Conservation (phyloP, 2,329 filamentous ascomycete species). For the Phaeosphaeria sp. region DNA sequence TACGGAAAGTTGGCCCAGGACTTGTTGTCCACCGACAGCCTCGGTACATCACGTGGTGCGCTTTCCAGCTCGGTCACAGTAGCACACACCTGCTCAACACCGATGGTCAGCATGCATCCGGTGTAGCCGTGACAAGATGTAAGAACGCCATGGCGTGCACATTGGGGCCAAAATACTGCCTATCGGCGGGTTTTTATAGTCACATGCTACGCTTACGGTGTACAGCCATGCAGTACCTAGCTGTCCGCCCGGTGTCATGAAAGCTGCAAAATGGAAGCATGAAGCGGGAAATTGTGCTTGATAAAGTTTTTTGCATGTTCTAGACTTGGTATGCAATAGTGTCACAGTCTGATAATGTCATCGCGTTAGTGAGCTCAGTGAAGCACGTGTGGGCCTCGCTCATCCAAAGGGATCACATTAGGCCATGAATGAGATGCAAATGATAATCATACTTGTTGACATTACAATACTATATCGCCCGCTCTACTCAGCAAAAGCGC, state of each 20-base stretch:
- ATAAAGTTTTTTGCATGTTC: not conserved
- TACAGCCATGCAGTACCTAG: not conserved
- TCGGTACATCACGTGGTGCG: not conserved
- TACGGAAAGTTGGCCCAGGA: no score
- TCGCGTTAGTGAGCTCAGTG: not conserved
- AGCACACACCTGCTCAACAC: not conserved
- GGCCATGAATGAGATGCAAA: not conserved
- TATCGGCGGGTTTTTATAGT: not conserved
- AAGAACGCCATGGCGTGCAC: not conserved
- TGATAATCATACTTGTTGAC: slow-evolving; percentile 27
- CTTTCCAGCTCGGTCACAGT: not conserved
- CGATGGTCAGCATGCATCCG: not conserved
- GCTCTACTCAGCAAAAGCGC: slow-evolving; percentile 33
- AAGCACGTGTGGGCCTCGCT: not conserved
- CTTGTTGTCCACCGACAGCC: no score
- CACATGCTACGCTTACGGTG: not conserved
- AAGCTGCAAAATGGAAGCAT: not conserved
- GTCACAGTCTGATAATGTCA: not conserved
- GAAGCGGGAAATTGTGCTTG: not conserved
- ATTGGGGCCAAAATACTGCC: not conserved
- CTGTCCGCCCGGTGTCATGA: not conserved
- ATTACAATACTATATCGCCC: slow-evolving; percentile 41
- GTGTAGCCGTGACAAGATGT: not conserved
- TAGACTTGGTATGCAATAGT: not conserved
- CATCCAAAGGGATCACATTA: no score